Percentiles rank a stretch among this genome's conserved stretches.
Conservation (phyloP, 176 grass and related monocot species). For the Triticum urartu region DNA sequence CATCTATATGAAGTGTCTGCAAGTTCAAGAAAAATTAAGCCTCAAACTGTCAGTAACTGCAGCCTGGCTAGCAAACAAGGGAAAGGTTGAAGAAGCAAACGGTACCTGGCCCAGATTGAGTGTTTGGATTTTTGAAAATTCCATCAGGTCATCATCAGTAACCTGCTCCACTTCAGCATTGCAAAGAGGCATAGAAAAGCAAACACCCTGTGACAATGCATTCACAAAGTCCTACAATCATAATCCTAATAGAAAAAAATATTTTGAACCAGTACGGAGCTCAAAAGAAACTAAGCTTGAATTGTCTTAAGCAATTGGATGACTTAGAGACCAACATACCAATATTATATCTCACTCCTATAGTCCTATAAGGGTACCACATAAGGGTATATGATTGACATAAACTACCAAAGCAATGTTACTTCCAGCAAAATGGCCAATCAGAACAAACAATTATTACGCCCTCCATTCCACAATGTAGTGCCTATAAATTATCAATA, state of each 20-base stretch:
- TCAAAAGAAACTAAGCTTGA: neutral
- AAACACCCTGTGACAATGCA: conserved; percentile 48
- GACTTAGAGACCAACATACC: neutral
- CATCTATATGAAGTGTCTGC: conserved; percentile 70
- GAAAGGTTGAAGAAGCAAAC: neutral
- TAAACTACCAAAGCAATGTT: conserved; percentile 4
- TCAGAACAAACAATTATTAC: neutral
- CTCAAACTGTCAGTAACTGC: neutral
- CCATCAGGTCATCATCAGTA: conserved; percentile 81
- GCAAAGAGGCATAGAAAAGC: conserved; percentile 89
- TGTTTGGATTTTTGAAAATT: conserved; percentile 86
- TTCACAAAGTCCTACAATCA: conserved; percentile 23
- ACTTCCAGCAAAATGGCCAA: neutral
- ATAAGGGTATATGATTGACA: neutral
- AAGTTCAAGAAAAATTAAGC: conserved; percentile 14
- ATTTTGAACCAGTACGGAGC: neutral
- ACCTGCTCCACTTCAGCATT: conserved; percentile 69
- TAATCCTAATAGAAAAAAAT: neutral
- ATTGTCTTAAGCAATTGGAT: neutral
- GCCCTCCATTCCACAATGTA: too few species aligned
- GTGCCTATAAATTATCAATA: too few species aligned
- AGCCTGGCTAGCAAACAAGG: neutral
- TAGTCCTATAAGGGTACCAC: neutral
- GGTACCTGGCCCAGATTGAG: conserved; percentile 80
- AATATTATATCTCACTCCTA: neutral